These are phyloP conservation scores for Drechslera avenae DNA, from an alignment of 2,329 filamentous ascomycete genomes.

Conservation along the genomic window DNA sequence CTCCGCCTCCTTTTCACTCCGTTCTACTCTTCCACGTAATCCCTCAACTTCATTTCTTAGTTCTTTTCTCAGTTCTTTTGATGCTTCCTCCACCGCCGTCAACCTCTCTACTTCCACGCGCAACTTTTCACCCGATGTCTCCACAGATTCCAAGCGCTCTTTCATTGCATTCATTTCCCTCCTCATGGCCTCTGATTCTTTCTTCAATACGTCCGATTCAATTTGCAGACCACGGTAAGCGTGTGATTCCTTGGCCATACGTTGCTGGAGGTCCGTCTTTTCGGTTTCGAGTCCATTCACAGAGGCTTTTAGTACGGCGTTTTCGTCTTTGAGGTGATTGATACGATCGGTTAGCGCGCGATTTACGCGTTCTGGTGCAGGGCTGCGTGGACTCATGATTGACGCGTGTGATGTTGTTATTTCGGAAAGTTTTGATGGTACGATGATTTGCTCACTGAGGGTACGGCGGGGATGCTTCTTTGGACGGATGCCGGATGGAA, in stretches of 20 bases:
- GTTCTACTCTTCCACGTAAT: conserved; percentile 10
- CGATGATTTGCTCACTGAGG: conserved; percentile 26
- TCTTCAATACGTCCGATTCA: conserved; percentile 13
- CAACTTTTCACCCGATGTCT: conserved; percentile 7
- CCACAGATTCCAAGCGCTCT: conserved; percentile 13
- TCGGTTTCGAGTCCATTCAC: conserved; percentile 12
- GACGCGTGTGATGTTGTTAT: conserved; percentile 1
- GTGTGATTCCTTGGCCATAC: conserved; percentile 14
- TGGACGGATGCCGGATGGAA: conserved; percentile 11
- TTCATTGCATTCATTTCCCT: conserved; percentile 18
- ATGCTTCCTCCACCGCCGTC: conserved; percentile 1
- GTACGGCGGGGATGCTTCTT: conserved; percentile 28
- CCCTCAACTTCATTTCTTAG: conserved; percentile 6
- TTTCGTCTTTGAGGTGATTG: conserved; percentile 25
- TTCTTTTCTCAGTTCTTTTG: conserved; percentile 7
- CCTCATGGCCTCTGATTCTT: conserved; percentile 6
- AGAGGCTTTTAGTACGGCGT: conserved; percentile 18
- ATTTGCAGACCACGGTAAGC: conserved; percentile 8
- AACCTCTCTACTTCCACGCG: conserved; percentile 3
- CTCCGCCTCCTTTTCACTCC: conserved; percentile 13
- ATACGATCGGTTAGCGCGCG: conserved; percentile 27
- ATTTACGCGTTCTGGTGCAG: conserved; percentile 27
- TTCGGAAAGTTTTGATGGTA: conserved; percentile 20
- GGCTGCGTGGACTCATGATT: conserved; percentile 20
- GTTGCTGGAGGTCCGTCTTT: conserved; percentile 13